Evolutionary conservation across 1,284 basidiomycete genomes (phyloP).

Genomic region (Rhodotorula glutinis): DNA sequence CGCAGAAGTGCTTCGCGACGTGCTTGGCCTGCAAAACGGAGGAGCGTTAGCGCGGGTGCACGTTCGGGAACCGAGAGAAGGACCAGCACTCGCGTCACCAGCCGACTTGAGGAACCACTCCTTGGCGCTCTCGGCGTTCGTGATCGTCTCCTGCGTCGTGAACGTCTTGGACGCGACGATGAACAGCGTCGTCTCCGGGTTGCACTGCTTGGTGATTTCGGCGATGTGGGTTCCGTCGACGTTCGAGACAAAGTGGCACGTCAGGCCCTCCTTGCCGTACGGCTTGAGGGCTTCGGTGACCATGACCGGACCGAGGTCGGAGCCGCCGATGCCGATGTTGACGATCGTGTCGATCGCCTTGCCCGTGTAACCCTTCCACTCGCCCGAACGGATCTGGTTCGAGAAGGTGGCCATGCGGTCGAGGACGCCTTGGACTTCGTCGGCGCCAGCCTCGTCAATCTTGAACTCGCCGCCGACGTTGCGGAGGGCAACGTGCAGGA

Average conservation of each 20-base stretch:
- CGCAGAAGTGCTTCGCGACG: conserved; percentile 98
- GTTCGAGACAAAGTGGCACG: conserved; percentile 89
- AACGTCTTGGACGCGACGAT: conserved; percentile 98
- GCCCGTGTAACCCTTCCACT: conserved; percentile 96
- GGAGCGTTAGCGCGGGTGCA: neutral
- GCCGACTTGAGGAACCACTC: conserved; percentile 89
- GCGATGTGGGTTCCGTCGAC: conserved; percentile 97
- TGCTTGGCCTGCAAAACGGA: conserved; percentile 61
- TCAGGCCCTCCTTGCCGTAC: conserved; percentile 85
- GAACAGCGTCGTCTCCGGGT: conserved; percentile 93
- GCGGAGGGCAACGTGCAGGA: conserved; percentile 89
- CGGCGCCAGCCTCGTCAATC: conserved; percentile 75
- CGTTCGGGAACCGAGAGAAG: too few species aligned
- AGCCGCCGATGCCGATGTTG: conserved; percentile 98
- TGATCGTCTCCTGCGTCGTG: conserved; percentile 99
- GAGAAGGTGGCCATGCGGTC: conserved; percentile 89
- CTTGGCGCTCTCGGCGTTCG: conserved; percentile 89
- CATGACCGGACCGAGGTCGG: conserved; percentile 97
- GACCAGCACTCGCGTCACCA: conserved; percentile 57
- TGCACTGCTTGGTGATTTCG: conserved; percentile 74
- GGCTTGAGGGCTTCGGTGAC: conserved; percentile 94
- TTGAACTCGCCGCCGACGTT: conserved; percentile 65
- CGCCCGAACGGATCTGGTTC: conserved; percentile 76
- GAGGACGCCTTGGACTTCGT: conserved; percentile 79
- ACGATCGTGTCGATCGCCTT: conserved; percentile 92